Percentiles rank a stretch among this genome's conserved stretches.
Conservation (phyloP, 139 green algal genomes). For the Axilococcus clingmanii region DNA sequence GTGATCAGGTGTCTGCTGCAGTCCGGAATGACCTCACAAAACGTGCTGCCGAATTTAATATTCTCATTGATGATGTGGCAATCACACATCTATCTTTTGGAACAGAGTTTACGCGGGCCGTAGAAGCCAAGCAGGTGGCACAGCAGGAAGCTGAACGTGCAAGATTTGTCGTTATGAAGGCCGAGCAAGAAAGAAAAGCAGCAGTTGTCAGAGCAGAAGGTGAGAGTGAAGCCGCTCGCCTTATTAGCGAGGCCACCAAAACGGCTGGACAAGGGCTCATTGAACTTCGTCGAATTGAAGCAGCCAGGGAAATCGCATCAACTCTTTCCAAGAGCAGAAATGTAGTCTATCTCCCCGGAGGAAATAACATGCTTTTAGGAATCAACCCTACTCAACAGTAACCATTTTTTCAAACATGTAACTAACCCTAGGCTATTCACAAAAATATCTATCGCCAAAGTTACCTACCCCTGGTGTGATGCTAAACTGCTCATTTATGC, state of each 20-base stretch:
- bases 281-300: conserved; percentile 96
- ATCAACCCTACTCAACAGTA: conserved; percentile 24
- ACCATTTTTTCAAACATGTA: neutral
- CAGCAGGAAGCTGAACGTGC: conserved; percentile 96
- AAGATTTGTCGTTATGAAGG: conserved; percentile 90
- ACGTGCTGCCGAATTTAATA: conserved; percentile 91
- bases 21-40: conserved; percentile 63
- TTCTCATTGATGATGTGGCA: conserved; percentile 95
- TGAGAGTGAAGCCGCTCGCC: conserved; percentile 81
- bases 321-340: conserved; percentile 84
- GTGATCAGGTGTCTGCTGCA: conserved; percentile 75
- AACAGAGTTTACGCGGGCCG: conserved; percentile 90
- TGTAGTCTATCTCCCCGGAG: conserved; percentile 90
- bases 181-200: conserved; percentile 83
- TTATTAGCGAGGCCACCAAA: conserved; percentile 95
- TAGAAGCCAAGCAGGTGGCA: conserved; percentile 96
- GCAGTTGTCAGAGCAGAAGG: conserved; percentile 92
- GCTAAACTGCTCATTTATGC: conserved; percentile 59
- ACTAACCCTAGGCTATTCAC: conserved; percentile 1
- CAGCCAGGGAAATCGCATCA: conserved; percentile 88
- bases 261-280: conserved; percentile 77
- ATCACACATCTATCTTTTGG: conserved; percentile 98
- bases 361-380: conserved; percentile 77
- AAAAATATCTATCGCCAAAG: conserved; percentile 69
- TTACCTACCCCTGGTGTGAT: conserved; percentile 80